Conservation (phyloP, 768 basidiomycete genomes). For the Hericium coralloides region DNA sequence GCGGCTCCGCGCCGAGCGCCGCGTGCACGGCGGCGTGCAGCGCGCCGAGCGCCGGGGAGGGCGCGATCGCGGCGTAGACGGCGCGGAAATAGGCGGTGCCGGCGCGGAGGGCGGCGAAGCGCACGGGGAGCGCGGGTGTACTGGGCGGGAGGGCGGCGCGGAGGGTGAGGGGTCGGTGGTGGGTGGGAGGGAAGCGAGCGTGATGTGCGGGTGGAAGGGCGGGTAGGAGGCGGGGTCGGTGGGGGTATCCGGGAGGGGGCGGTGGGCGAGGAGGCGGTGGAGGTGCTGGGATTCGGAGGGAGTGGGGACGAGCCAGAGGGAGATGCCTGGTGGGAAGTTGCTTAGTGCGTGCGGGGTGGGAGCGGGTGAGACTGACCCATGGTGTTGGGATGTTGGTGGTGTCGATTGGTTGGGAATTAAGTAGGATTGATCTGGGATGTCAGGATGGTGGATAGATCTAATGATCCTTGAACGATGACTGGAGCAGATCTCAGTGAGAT, state of each 20-base stretch:
- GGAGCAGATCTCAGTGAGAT: too few relatives aligned
- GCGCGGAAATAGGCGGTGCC: conserved; percentile 65
- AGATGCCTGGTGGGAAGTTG: conserved; percentile 36
- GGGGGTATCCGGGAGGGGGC: conserved; percentile 18
- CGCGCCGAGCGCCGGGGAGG: conserved; percentile 32
- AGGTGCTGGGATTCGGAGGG: conserved; percentile 35
- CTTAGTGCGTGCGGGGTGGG: too few relatives aligned
- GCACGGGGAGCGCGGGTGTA: conserved; percentile 29
- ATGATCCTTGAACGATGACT: too few relatives aligned
- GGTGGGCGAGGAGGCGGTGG: conserved; percentile 36
- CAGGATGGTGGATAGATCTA: too few relatives aligned
- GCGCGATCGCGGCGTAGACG: conserved; percentile 47
- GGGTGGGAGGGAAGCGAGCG: conserved; percentile 41
- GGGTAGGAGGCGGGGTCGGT: conserved; percentile 49
- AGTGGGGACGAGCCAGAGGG: conserved; percentile 66
- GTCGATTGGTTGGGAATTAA: too few relatives aligned
- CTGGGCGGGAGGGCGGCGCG: conserved; percentile 32
- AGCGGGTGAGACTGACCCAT: too few relatives aligned
- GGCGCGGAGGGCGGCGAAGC: conserved; percentile 46
- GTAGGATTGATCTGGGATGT: too few relatives aligned
- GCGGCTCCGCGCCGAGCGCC: conserved; percentile 26
- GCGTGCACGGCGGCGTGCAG: conserved; percentile 42
- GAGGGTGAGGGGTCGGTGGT: conserved; percentile 23
- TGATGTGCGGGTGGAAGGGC: conserved; percentile 60
- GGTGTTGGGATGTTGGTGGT: too few relatives aligned